Base-by-base conservation (phyloP, 2,329 filamentous ascomycete species). In the Stemphylium beticola region DNA sequence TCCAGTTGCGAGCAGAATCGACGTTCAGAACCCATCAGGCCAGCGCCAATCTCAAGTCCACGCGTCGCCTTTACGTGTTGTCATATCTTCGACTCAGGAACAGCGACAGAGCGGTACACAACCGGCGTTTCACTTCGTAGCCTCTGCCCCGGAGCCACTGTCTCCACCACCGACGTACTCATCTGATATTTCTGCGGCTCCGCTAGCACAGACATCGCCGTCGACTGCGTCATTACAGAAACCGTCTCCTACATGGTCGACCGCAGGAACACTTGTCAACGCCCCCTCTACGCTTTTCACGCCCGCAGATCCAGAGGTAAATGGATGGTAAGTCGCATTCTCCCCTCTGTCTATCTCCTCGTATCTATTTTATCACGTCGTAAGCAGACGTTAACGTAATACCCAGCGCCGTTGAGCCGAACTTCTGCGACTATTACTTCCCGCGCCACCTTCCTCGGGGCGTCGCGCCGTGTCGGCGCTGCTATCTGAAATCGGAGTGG, bases 401-500 rank as follows among this genome's bases (percentile, higher is more conserved):
- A 3, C 24, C n/a, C 22, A 45, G 26, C 12, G 2, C 33, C 12
- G 10, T 33, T 2, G 46, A 54, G 17, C 58, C 57, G 1, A 64
- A 61, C 3, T 60, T 60, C 42, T 72, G 68, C 48, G 7, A 39
- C 6, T 61, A 64, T 45, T 58, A 60, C 49, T 65, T 69, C 38
- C 57, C 60, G n/a, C 62, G 44, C 34, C 45, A 60, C 20, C 45
- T 65, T 1, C 54, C 60, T 2, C 32, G 24, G 4, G 63, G 60
- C 24, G 41, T 40, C 12, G 58, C 57, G 31, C 70, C 71, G 4
- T 74, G 71, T 31, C 24, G 62, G 15, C 42, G 49, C 6, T 74
- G 70, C 52, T 73, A 71, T 31, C 34, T 63, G 43, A 26, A 54
- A 29, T 59, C 61, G 0, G 38, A 62, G 50, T 72, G 62, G 55